A percentile compares a stretch with the other conserved stretches of the same genome.
These are phyloP conservation scores for Plectosphaerella cucumerina DNA, from an alignment of 2,329 filamentous ascomycete genomes.

Conservation along the genomic window DNA sequence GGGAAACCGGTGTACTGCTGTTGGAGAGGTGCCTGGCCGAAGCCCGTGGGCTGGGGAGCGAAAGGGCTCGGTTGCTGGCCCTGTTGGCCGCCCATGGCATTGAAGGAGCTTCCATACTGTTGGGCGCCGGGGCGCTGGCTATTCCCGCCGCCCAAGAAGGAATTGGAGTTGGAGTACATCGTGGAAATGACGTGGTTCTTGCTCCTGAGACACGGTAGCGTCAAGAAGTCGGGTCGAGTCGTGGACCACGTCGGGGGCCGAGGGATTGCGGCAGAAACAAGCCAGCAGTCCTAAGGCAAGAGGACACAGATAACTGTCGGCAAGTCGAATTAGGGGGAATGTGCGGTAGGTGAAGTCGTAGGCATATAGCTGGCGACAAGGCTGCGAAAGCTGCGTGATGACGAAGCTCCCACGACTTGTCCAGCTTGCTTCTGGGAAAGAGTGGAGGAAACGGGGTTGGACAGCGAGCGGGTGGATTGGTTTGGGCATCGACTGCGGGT, in stretches of 20 bases:
- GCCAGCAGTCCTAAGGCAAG: neutral
- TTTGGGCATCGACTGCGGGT: neutral
- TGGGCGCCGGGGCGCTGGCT: constrained; percentile 67
- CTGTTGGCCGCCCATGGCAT: constrained; percentile 36
- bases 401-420: constrained; percentile 15
- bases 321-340: neutral
- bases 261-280: no score
- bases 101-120: constrained; percentile 52
- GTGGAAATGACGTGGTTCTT: constrained; percentile 12
- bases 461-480: neutral
- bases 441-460: constrained; percentile 6
- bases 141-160: constrained; percentile 76
- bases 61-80: constrained; percentile 50
- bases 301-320: neutral
- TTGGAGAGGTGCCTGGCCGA: constrained; percentile 49
- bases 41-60: constrained; percentile 57
- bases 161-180: constrained; percentile 91
- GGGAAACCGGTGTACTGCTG: constrained; percentile 60
- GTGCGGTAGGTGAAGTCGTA: no score
- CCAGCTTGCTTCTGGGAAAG: constrained; percentile 11
- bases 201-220: constrained; percentile 4
- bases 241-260: neutral
- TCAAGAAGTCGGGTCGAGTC: neutral
- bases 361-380: constrained; percentile 3
- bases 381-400: constrained; percentile 10